Evolutionary conservation across 495 filamentous ascomycete genomes (phyloP), one percentile per base, ranked within the genome.

Genomic region (Penicillium cataractarum): DNA sequence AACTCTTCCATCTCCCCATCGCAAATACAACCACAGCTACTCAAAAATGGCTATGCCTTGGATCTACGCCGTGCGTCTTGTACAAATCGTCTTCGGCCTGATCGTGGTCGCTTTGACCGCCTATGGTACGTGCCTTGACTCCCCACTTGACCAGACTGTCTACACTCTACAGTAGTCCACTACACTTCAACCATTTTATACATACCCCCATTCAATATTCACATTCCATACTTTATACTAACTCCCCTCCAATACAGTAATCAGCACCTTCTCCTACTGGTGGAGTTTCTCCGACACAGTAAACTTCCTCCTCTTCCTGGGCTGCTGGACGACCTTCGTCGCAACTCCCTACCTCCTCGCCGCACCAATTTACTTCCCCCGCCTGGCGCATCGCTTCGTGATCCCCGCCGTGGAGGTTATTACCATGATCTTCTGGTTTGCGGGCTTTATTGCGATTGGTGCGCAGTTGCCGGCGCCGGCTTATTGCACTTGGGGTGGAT

Each of bases 361-460:
- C 15, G 80, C 84, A 6, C 90, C 90, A 0, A 73, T 82, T 29
- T 86, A 84, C 71, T 80, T 85, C 67, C 80, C 86, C 1, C 76
- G 72, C 48, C 62, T 86, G 15, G 82, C 83, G 59, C 85, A 90
- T 74, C 83, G 79, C n/a, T 80, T 85, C 29, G 83, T 76, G 39
- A 82, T 92, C 5, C 80, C 90, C 9, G 86, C 66, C n/a, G 76
- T 89, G 32, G 89, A 93, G 63, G 76, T 76, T 48, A 50, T 94
- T 13, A 93, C 91, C n/a, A 88, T 86, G 80, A 82, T 93, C 39
- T 93, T 94, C 80, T 96, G 92, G 92, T 92, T 97, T 71, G 87
- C 88, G 0, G 91, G 91, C 27, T 90, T 90, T 62, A 87, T 96
- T 70, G 90, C 90, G 0, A 68, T 92, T 2, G 90, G 87, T 2